Conservation (phyloP, 1,284 basidiomycete genomes). For the Mycena citricolor region DNA sequence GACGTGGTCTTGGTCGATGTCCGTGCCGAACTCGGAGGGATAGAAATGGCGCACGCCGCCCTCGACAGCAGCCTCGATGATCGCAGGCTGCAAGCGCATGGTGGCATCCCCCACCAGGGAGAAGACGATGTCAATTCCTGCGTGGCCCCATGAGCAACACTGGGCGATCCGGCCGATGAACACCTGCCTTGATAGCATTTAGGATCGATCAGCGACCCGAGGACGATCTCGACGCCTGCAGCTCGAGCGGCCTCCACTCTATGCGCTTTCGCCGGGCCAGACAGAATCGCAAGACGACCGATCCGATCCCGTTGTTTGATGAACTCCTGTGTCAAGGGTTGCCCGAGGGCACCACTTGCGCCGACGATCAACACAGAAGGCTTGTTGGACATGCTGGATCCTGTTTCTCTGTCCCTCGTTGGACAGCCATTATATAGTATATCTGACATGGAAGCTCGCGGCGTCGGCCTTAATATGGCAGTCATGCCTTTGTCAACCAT, state of each 20-base stretch:
- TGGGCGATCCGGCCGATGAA: not conserved
- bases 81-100: constrained; percentile 6
- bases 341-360: constrained; percentile 6
- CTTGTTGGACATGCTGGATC: too few species aligned
- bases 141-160: not conserved
- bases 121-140: constrained; percentile 8
- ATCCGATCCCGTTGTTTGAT: not conserved
- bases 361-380: constrained; percentile 11
- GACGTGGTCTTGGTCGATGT: constrained; percentile 2
- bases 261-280: constrained; percentile 3
- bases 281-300: constrained; percentile 3
- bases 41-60: constrained; percentile 11
- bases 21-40: constrained; percentile 12
- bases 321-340: constrained; percentile 6
- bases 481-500: too few species aligned
- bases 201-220: constrained; percentile 7
- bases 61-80: constrained; percentile 13
- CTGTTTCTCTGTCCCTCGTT: too few species aligned
- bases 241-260: not conserved
- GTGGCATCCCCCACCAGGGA: constrained; percentile 3
- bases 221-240: constrained; percentile 4
- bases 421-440: too few species aligned
- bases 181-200: constrained; percentile 6
- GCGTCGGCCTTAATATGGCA: too few species aligned
- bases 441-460: too few species aligned